phyloP scores from a whole-genome alignment of 257 asterid species.

The Craterostigma plantagineum region DNA sequence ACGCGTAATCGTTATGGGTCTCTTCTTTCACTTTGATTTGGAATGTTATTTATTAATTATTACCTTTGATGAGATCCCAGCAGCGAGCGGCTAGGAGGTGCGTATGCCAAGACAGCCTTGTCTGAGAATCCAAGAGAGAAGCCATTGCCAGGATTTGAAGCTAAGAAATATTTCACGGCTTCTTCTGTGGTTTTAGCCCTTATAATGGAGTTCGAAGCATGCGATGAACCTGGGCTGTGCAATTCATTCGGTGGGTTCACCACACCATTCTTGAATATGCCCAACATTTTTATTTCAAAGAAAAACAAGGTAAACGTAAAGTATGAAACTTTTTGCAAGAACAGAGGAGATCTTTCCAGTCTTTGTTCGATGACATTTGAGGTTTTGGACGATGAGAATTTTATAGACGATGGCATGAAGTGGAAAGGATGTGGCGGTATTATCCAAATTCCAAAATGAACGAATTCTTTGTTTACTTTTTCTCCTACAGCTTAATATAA shows the following conservation, averaged over 20 bases:
- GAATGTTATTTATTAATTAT: background rate
- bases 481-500: too few species aligned
- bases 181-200: constrained; percentile 35
- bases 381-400: too few species aligned
- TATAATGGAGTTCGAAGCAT: too few species aligned
- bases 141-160: constrained; percentile 28
- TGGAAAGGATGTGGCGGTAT: too few species aligned
- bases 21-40: background rate
- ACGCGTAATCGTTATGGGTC: background rate
- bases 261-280: constrained; percentile 54
- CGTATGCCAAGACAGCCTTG: constrained; percentile 47
- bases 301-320: too few species aligned
- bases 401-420: too few species aligned
- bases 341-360: too few species aligned
- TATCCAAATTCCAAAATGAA: too few species aligned
- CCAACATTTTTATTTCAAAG: constrained; percentile 30
- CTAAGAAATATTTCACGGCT: constrained; percentile 36
- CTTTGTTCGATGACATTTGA: too few species aligned
- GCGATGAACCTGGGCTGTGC: constrained; percentile 40
- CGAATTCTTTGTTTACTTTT: too few species aligned
- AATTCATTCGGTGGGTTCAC: constrained; percentile 70
- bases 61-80: constrained; percentile 36
- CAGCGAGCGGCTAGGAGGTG: constrained; percentile 26
- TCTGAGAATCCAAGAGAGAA: constrained; percentile 44
- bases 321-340: too few species aligned